phyloP scores from a whole-genome alignment of 2,329 filamentous ascomycete genomes.

The Knoxdaviesia proteae region DNA sequence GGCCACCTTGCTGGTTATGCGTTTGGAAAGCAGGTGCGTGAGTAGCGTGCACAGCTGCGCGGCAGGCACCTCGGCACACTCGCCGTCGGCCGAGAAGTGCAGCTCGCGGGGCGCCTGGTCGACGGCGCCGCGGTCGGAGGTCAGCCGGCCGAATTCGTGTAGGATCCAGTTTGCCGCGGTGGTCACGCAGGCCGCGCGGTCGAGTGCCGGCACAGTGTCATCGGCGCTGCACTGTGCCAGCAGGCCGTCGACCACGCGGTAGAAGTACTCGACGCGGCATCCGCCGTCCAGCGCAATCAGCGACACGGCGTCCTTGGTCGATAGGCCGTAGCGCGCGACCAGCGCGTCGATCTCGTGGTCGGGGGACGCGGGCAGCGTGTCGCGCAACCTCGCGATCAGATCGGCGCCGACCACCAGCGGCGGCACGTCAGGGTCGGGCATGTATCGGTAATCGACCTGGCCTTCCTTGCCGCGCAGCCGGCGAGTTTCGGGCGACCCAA shows the following conservation, averaged over 20 bases:
- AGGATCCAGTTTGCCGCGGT: slow-evolving; percentile 47
- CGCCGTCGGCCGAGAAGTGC: slow-evolving; percentile 23
- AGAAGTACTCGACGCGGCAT: slow-evolving; percentile 63
- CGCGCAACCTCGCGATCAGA: slow-evolving; percentile 41
- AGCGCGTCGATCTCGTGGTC: slow-evolving; percentile 48
- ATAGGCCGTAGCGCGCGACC: slow-evolving; percentile 42
- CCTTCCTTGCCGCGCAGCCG: slow-evolving; percentile 81
- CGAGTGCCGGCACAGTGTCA: slow-evolving; percentile 7
- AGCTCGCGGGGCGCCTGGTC: slow-evolving; percentile 30
- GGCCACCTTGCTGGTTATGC: slow-evolving; percentile 33
- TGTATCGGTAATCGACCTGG: slow-evolving; percentile 93
- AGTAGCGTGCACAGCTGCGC: slow-evolving; percentile 28
- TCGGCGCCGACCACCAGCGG: slow-evolving; percentile 57
- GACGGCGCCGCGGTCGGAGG: slow-evolving; percentile 32
- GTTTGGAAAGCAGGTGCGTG: slow-evolving; percentile 18
- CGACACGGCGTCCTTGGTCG: slow-evolving; percentile 63
- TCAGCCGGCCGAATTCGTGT: slow-evolving; percentile 53
- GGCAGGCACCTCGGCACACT: slow-evolving; percentile 23
- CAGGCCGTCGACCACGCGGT: slow-evolving; percentile 36
- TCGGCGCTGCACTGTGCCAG: slow-evolving; percentile 9
- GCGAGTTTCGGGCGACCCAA: slow-evolving; percentile 64
- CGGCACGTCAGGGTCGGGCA: slow-evolving; percentile 84
- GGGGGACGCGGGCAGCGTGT: slow-evolving; percentile 47
- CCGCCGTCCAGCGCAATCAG: slow-evolving; percentile 61
- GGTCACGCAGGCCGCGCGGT: slow-evolving; percentile 18